phyloP scores from a whole-genome alignment of 768 basidiomycete genomes.

The Ephemerocybe angulata region DNA sequence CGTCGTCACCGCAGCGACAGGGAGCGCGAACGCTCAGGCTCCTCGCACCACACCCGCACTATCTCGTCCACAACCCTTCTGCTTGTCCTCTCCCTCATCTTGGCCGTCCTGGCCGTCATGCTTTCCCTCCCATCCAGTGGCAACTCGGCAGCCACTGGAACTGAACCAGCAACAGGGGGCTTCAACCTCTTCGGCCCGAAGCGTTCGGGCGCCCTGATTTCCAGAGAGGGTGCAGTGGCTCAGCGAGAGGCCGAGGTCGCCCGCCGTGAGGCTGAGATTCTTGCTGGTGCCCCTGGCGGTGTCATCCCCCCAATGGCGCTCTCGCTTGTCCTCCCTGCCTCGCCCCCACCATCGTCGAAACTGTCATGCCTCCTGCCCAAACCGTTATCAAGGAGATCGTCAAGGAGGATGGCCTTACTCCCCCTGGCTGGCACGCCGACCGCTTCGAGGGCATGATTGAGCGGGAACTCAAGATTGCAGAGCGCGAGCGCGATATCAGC shows the following conservation, averaged over 20 bases:
- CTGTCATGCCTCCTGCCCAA: conserved; percentile 54
- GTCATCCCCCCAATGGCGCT: conserved; percentile 52
- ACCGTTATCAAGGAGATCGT: conserved; percentile 87
- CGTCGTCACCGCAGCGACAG: conserved; percentile 51
- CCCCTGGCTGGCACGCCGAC: conserved; percentile 76
- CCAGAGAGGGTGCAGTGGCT: conserved; percentile 77
- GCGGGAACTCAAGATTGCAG: conserved; percentile 80
- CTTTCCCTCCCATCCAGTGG: conserved; percentile 68
- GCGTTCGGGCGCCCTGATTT: conserved; percentile 73
- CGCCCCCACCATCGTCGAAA: conserved; percentile 51
- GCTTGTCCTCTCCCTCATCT: conserved; percentile 78
- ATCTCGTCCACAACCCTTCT: conserved; percentile 88
- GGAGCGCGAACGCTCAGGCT: conserved; percentile 50
- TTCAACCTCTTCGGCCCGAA: conserved; percentile 78
- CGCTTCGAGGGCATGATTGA: conserved; percentile 81
- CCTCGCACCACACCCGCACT: conserved; percentile 75
- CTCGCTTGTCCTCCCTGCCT: conserved; percentile 55
- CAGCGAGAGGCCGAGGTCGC: conserved; percentile 85
- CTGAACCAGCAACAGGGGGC: conserved; percentile 44
- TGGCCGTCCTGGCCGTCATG: conserved; percentile 89
- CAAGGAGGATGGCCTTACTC: conserved; percentile 73
- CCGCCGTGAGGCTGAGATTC: conserved; percentile 81
- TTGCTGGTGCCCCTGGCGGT: conserved; percentile 80
- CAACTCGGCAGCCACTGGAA: conserved; percentile 31
- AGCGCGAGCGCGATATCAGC: conserved; percentile 82